Evolutionary conservation across 1,284 basidiomycete species (phyloP).

Genomic region (Microbotryum saponariae): DNA sequence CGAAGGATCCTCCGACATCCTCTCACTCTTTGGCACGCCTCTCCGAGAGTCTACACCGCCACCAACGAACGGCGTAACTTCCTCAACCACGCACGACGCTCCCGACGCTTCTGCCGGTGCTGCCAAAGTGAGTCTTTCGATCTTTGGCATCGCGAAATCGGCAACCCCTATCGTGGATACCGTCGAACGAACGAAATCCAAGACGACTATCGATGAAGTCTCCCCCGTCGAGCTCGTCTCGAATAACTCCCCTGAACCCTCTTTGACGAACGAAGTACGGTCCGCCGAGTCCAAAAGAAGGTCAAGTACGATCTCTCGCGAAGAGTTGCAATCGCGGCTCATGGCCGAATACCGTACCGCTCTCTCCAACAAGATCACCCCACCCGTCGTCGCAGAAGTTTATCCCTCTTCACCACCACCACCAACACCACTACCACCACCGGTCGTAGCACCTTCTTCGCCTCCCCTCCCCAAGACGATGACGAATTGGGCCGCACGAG

Average conservation of each 20-base stretch:
- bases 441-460: neutral
- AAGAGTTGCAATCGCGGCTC: conserved; percentile 17
- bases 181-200: neutral
- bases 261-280: neutral
- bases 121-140: conserved; percentile 5
- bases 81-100: neutral
- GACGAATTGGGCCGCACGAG: conserved; percentile 14
- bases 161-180: neutral
- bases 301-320: neutral
- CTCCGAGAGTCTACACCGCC: neutral
- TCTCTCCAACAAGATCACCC: neutral
- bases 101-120: neutral
- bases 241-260: neutral
- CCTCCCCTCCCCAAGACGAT: conserved; percentile 11
- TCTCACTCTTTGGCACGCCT: conserved; percentile 10
- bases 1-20: conserved; percentile 6
- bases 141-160: conserved; percentile 22
- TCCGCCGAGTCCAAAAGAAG: neutral
- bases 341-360: conserved; percentile 29
- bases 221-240: neutral
- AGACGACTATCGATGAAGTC: neutral
- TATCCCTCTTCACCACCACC: neutral
- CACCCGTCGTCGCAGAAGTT: neutral
- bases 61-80: too few relatives aligned
- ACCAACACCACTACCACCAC: neutral